Evolutionary conservation across 805 yeast species (phyloP).

Genomic region (Wickerhamomyces chambardii): DNA sequence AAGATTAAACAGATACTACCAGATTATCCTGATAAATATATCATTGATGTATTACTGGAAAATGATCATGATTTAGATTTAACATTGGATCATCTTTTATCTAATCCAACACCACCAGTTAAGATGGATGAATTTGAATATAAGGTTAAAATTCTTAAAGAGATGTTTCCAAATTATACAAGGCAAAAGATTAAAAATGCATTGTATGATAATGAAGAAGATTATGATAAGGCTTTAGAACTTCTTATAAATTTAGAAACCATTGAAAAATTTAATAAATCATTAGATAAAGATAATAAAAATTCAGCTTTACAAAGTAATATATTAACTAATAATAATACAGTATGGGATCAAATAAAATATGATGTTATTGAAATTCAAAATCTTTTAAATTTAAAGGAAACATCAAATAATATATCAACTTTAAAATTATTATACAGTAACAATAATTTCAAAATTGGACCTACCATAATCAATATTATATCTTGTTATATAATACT

Average conservation of each 20-base stretch:
- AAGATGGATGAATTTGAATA: neutral
- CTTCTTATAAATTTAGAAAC: constrained; percentile 18
- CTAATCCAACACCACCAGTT: neutral
- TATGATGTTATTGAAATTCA: too few species aligned
- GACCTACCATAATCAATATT: too few species aligned
- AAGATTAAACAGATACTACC: constrained; percentile 15
- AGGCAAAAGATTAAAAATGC: constrained; percentile 19
- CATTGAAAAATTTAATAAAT: constrained; percentile 1
- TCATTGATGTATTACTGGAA: constrained; percentile 11
- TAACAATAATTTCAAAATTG: too few species aligned
- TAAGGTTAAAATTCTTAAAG: constrained; percentile 14
- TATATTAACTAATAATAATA: neutral
- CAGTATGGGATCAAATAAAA: too few species aligned
- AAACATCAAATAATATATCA: too few species aligned
- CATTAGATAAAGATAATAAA: neutral
- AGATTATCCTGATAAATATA: constrained; percentile 1
- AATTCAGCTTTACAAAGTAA: neutral
- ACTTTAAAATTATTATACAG: too few species aligned
- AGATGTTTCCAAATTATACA: constrained; percentile 37
- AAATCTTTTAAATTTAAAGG: too few species aligned
- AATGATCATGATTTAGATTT: constrained; percentile 14
- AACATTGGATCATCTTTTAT: constrained; percentile 2
- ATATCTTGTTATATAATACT: too few species aligned
- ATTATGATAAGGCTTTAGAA: constrained; percentile 23
- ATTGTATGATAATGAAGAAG: constrained; percentile 20